These are phyloP conservation scores for Rubus parviflorus DNA, from an alignment of 306 rosid species.

Conservation along the genomic window DNA sequence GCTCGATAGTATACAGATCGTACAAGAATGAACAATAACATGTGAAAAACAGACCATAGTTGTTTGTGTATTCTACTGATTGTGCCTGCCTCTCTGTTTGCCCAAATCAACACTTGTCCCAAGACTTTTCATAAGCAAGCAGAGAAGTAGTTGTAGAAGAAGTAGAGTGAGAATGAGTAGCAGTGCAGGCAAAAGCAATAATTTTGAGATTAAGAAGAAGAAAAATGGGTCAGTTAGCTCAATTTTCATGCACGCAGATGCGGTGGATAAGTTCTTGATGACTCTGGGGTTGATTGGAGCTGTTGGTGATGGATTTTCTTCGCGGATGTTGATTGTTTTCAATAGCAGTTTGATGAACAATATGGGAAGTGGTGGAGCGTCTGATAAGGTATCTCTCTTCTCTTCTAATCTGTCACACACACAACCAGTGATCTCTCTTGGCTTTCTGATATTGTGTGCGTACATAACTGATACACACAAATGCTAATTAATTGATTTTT, in stretches of 20 bases:
- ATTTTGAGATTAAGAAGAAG: background rate
- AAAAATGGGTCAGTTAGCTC: slow-evolving; percentile 29
- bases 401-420: background rate
- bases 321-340: slow-evolving; percentile 20
- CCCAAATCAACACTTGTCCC: no score
- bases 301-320: slow-evolving; percentile 22
- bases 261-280: slow-evolving; percentile 30
- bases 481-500: background rate
- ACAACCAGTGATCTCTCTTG: background rate
- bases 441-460: background rate
- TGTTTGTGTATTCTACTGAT: no score
- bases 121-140: no score
- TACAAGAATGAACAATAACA: no score
- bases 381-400: background rate
- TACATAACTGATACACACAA: background rate
- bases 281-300: slow-evolving; percentile 30
- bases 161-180: background rate
- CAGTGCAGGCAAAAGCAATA: background rate
- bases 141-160: no score
- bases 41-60: no score
- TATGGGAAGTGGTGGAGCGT: background rate
- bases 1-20: no score
- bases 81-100: no score
- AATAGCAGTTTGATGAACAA: background rate
- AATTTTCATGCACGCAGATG: slow-evolving; percentile 39